These are phyloP conservation scores for Euphorbia lathyris DNA, from an alignment of 345 rosid species.

Conservation along the genomic window DNA sequence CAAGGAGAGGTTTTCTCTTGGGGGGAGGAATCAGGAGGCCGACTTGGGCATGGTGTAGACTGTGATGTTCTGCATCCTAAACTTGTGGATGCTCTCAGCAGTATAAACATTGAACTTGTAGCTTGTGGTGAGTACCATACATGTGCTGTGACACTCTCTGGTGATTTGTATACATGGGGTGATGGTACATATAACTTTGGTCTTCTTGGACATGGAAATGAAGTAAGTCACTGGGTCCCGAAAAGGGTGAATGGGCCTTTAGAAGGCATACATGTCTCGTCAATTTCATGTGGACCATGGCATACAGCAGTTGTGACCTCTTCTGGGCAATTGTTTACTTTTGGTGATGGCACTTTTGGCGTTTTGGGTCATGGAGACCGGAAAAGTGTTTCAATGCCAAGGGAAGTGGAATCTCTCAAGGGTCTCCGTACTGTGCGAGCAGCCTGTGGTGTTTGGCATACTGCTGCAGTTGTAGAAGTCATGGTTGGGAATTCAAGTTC, in stretches of 20 bases:
- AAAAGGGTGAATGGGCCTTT: slow-evolving; percentile 71
- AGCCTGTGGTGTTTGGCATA: slow-evolving; percentile 87
- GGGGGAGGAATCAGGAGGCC: slow-evolving; percentile 82
- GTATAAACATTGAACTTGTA: slow-evolving; percentile 58
- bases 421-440: slow-evolving; percentile 78
- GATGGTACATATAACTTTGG: slow-evolving; percentile 69
- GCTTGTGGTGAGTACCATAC: slow-evolving; percentile 81
- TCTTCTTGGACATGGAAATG: slow-evolving; percentile 80
- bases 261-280: slow-evolving; percentile 77
- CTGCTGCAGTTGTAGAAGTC: slow-evolving; percentile 94
- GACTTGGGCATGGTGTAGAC: slow-evolving; percentile 88
- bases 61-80: slow-evolving; percentile 68
- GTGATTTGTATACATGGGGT: slow-evolving; percentile 81
- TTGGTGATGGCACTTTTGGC: slow-evolving; percentile 82
- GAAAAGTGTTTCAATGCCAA: slow-evolving; percentile 56
- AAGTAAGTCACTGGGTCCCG: slow-evolving; percentile 76
- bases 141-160: slow-evolving; percentile 81
- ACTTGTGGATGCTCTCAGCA: slow-evolving; percentile 60
- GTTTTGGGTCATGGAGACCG: slow-evolving; percentile 78
- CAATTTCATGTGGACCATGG: slow-evolving; percentile 81
- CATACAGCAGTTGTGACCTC: slow-evolving; percentile 82
- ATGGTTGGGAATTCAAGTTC: slow-evolving; percentile 92
- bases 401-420: slow-evolving; percentile 75
- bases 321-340: slow-evolving; percentile 69
- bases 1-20: slow-evolving; percentile 77